These are phyloP conservation scores for Starmerella asiatica DNA, from an alignment of 805 yeast genomes.

Conservation along the genomic window DNA sequence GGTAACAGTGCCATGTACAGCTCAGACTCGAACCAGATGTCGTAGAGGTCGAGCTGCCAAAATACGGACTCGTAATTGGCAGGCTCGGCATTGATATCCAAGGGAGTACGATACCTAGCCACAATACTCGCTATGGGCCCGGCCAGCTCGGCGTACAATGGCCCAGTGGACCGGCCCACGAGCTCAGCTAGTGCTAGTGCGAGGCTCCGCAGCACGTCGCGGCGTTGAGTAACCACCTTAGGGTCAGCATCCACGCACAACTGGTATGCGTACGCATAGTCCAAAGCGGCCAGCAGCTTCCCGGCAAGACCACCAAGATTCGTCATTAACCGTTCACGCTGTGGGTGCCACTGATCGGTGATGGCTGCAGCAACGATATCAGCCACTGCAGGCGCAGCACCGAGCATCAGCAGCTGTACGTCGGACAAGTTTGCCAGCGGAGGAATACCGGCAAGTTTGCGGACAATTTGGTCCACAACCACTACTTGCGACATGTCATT, in stretches of 20 bases:
- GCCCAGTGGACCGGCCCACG: background rate
- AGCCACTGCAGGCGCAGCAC: slow-evolving; percentile 4
- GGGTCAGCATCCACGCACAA: slow-evolving; percentile 6
- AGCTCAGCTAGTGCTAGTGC: background rate
- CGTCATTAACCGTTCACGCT: slow-evolving; percentile 1
- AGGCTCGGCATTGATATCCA: background rate
- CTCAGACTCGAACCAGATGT: slow-evolving; percentile 1
- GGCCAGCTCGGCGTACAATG: background rate
- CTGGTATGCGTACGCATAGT: slow-evolving; percentile 3
- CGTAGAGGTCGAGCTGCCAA: slow-evolving; percentile 3
- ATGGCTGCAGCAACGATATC: slow-evolving; percentile 2
- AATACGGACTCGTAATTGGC: background rate
- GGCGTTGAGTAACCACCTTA: slow-evolving; percentile 8
- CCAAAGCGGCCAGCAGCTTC: slow-evolving; percentile 5
- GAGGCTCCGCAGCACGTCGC: slow-evolving; percentile 8
- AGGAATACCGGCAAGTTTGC: slow-evolving; percentile 13
- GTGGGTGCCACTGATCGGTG: slow-evolving; percentile 13
- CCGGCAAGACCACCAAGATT: slow-evolving; percentile 3
- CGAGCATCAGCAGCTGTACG: slow-evolving; percentile 9
- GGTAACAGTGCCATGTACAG: background rate
- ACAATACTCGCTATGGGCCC: too few relatives aligned
- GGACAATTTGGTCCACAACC: slow-evolving; percentile 10
- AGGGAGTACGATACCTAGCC: background rate
- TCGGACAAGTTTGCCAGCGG: slow-evolving; percentile 7
- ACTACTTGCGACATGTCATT: slow-evolving; percentile 7